A percentile compares a stretch with the other conserved stretches of the same genome.
These are phyloP conservation scores for Exophiala spinifera DNA, from an alignment of 2,329 filamentous ascomycete species.

Conservation along the genomic window DNA sequence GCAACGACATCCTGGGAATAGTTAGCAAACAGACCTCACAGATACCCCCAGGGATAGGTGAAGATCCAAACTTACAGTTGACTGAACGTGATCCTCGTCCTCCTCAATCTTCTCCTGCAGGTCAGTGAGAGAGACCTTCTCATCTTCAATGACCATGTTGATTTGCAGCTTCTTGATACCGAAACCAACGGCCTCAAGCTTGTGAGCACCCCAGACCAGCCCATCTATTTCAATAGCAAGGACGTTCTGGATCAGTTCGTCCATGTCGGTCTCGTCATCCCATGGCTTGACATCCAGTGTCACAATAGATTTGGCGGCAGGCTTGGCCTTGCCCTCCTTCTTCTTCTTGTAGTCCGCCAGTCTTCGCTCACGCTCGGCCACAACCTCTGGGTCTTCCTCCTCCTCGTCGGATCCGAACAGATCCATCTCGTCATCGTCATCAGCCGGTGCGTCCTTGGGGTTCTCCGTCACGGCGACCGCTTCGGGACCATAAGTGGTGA, in stretches of 20 bases:
- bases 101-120: constrained; percentile 82
- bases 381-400: constrained; percentile 88
- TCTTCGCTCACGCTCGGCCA: constrained; percentile 78
- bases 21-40: constrained; percentile 27
- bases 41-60: too few species aligned
- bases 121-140: constrained; percentile 85
- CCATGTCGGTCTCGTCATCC: constrained; percentile 96
- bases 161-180: constrained; percentile 99
- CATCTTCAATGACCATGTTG: constrained; percentile 95
- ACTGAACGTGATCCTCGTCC: constrained; percentile 95
- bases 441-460: constrained; percentile 76
- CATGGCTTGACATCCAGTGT: constrained; percentile 97
- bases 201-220: constrained; percentile 91
- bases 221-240: constrained; percentile 85
- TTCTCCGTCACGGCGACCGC: constrained; percentile 72
- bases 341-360: constrained; percentile 93
- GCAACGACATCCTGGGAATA: background rate
- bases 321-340: constrained; percentile 92
- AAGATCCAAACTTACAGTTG: constrained; percentile 51
- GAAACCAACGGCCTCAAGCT: constrained; percentile 87
- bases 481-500: constrained; percentile 89
- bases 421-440: constrained; percentile 75
- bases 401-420: constrained; percentile 92
- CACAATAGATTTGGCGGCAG: constrained; percentile 90
- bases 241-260: constrained; percentile 73